Evolutionary conservation across 495 filamentous ascomycete genomes (phyloP).

Genomic region (Apiosordaria backusii): DNA sequence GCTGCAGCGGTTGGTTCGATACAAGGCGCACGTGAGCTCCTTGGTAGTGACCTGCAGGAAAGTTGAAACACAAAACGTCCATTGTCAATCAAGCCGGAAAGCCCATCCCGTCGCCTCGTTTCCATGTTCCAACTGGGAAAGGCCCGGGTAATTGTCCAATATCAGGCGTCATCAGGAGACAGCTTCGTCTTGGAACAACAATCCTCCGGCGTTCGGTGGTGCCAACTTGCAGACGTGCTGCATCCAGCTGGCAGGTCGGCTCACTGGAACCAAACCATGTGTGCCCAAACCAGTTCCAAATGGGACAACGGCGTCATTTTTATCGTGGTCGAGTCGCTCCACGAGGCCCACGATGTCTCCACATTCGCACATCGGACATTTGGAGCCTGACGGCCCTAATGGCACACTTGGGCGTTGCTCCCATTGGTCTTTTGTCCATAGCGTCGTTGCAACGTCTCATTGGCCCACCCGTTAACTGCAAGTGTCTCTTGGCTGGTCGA

Average conservation of each 20-base stretch:
- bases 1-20: background rate
- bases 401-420: background rate
- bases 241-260: background rate
- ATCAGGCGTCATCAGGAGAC: background rate
- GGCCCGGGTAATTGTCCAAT: background rate
- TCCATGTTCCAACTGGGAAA: background rate
- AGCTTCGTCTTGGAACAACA: background rate
- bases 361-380: background rate
- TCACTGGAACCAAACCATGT: too few species aligned
- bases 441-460: background rate
- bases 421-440: background rate
- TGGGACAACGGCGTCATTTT: background rate
- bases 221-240: background rate
- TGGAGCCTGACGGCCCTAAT: background rate
- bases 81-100: background rate
- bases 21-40: background rate
- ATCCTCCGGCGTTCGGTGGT: background rate
- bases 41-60: background rate
- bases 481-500: background rate
- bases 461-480: background rate
- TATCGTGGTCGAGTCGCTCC: background rate
- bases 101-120: background rate
- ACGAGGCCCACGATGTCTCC: background rate
- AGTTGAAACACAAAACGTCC: background rate
- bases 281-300: background rate